These are phyloP conservation scores for Davidsoniella eucalypti DNA, from an alignment of 2,329 filamentous ascomycete species.

Conservation along the genomic window DNA sequence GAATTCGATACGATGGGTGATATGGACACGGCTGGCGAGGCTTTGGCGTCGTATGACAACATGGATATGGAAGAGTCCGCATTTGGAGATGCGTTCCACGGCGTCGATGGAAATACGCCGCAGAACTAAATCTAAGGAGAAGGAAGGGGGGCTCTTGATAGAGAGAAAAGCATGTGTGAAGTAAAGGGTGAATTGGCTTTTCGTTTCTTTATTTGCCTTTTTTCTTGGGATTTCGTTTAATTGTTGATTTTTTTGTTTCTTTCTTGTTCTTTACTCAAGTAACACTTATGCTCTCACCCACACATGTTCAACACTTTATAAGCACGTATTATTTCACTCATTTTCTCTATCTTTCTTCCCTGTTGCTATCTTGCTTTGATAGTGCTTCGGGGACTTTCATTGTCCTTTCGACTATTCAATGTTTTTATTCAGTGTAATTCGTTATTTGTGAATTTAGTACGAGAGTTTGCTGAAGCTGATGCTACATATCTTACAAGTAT, in stretches of 20 bases:
- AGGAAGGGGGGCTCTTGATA: constrained; percentile 9
- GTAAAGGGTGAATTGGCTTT: neutral
- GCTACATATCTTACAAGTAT: too few relatives aligned
- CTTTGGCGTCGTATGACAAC: constrained; percentile 45
- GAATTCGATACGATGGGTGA: constrained; percentile 48
- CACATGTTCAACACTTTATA: too few relatives aligned
- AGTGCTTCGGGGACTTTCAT: too few relatives aligned
- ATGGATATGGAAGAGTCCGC: constrained; percentile 64
- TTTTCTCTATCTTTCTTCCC: too few relatives aligned
- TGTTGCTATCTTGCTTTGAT: too few relatives aligned
- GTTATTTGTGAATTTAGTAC: too few relatives aligned
- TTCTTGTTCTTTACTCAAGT: neutral
- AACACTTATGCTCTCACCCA: neutral
- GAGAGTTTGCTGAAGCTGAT: too few relatives aligned
- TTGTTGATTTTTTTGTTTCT: neutral
- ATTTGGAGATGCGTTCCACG: constrained; percentile 71
- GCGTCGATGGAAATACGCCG: constrained; percentile 26
- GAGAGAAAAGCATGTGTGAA: neutral
- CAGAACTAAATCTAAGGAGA: constrained; percentile 22
- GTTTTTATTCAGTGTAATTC: too few relatives aligned
- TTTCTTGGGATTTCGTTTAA: neutral
- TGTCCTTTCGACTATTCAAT: too few relatives aligned
- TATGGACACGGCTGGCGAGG: constrained; percentile 55
- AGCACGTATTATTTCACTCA: too few relatives aligned
- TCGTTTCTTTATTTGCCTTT: constrained; percentile 6